Percentiles rank a stretch among this genome's conserved stretches.
Evolutionary conservation across 2,329 filamentous ascomycete species (phyloP).

Genomic region (Xylaria sp.): DNA sequence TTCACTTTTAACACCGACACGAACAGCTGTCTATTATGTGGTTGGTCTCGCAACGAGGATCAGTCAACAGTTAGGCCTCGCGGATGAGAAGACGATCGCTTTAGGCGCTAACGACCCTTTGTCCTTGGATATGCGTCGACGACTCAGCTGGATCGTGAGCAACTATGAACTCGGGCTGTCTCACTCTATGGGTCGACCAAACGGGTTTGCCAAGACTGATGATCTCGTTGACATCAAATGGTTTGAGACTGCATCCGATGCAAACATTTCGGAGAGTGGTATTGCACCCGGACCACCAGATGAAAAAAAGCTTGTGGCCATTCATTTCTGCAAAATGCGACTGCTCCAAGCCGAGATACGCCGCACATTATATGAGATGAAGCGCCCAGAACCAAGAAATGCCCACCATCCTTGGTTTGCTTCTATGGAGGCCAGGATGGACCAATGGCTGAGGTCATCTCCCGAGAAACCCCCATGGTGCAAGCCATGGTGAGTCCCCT

Average conservation of each 20-base stretch:
- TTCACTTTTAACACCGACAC: constrained; percentile 88
- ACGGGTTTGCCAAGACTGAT: constrained; percentile 81
- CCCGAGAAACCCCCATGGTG: constrained; percentile 78
- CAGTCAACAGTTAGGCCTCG: constrained; percentile 86
- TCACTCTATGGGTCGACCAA: constrained; percentile 87
- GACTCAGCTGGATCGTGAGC: constrained; percentile 87
- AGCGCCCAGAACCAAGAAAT: constrained; percentile 77
- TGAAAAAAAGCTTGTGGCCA: constrained; percentile 85
- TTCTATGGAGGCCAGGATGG: constrained; percentile 80
- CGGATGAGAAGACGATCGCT: constrained; percentile 87
- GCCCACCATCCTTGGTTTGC: constrained; percentile 89
- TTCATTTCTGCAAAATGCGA: constrained; percentile 94
- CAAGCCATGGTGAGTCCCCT: constrained; percentile 76
- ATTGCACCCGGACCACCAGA: constrained; percentile 77
- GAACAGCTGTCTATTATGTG: constrained; percentile 93
- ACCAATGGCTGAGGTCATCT: constrained; percentile 80
- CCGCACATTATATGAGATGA: constrained; percentile 85
- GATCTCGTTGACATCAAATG: constrained; percentile 88
- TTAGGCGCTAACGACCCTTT: constrained; percentile 73
- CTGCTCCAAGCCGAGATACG: constrained; percentile 88
- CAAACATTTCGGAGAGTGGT: constrained; percentile 80
- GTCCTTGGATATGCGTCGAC: constrained; percentile 87
- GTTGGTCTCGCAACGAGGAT: constrained; percentile 88
- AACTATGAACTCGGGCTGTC: constrained; percentile 91
- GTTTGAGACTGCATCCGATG: constrained; percentile 83